Evolutionary conservation across 257 asterid species (phyloP).

Genomic region (Hygrophila difformis): DNA sequence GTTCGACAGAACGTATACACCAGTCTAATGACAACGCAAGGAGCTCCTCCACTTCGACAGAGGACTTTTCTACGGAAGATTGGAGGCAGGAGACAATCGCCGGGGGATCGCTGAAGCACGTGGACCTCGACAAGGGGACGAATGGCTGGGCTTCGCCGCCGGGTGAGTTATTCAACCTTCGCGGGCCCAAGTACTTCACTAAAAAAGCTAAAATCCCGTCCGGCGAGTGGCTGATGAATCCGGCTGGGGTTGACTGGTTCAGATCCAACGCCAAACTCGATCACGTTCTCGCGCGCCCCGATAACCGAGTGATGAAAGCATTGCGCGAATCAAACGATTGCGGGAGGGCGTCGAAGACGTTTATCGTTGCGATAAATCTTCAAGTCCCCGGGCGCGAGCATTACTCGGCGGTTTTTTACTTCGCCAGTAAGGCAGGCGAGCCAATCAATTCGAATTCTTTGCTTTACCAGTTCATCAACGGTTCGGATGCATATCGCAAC

Average conservation of each 20-base stretch:
- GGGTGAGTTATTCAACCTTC: slow-evolving; percentile 59
- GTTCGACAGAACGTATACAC: slow-evolving; percentile 47
- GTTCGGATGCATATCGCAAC: slow-evolving; percentile 58
- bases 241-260: slow-evolving; percentile 96
- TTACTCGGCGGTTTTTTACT: slow-evolving; percentile 82
- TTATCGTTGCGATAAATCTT: slow-evolving; percentile 63
- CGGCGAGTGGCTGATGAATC: slow-evolving; percentile 59
- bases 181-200: slow-evolving; percentile 62
- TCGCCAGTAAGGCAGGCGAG: slow-evolving; percentile 46
- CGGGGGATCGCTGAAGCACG: slow-evolving; percentile 71
- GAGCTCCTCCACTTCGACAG: slow-evolving; percentile 18
- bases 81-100: slow-evolving; percentile 61
- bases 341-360: slow-evolving; percentile 37
- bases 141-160: slow-evolving; percentile 99
- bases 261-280: slow-evolving; percentile 74
- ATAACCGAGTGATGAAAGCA: slow-evolving; percentile 61
- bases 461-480: slow-evolving; percentile 61
- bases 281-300: slow-evolving; percentile 71
- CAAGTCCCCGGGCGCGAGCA: slow-evolving; percentile 91
- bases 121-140: slow-evolving; percentile 56
- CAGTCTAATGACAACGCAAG: no score
- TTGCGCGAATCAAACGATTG: slow-evolving; percentile 27
- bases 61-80: slow-evolving; percentile 22
- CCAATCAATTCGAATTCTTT: slow-evolving; percentile 45
- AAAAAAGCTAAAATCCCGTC: slow-evolving; percentile 53